These are phyloP conservation scores for Jacaranda mimosifolia DNA, from an alignment of 257 asterid genomes.

Conservation along the genomic window DNA sequence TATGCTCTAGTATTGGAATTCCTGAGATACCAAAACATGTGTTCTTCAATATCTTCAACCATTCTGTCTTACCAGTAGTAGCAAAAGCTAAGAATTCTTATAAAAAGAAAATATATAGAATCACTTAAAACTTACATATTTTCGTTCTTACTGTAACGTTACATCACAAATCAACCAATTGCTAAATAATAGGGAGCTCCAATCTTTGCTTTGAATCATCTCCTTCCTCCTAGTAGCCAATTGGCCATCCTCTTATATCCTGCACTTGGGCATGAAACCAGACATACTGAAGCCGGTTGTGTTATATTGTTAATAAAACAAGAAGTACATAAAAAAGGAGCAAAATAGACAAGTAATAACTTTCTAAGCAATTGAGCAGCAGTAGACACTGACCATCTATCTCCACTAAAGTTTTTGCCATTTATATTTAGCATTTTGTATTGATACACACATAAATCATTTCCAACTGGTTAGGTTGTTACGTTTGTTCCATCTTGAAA, in stretches of 20 bases:
- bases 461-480: not conserved
- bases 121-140: no score
- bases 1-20: no score
- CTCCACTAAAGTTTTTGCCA: not conserved
- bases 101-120: no score
- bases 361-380: not conserved
- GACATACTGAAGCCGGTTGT: not conserved
- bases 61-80: no score
- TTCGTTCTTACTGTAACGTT: no score
- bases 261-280: conserved; percentile 1
- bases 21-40: no score
- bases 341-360: not conserved
- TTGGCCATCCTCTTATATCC: not conserved
- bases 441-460: not conserved
- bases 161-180: conserved; percentile 11
- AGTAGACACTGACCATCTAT: not conserved
- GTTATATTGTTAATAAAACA: not conserved
- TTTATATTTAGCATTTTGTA: not conserved
- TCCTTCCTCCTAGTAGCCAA: not conserved
- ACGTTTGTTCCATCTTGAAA: no score
- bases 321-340: not conserved
- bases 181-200: not conserved
- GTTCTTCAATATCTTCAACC: no score
- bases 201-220: conserved; percentile 8
- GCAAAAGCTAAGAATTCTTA: no score